Base-by-base conservation (phyloP, 441 rosid genomes). In the Adansonia madagascariensis region DNA sequence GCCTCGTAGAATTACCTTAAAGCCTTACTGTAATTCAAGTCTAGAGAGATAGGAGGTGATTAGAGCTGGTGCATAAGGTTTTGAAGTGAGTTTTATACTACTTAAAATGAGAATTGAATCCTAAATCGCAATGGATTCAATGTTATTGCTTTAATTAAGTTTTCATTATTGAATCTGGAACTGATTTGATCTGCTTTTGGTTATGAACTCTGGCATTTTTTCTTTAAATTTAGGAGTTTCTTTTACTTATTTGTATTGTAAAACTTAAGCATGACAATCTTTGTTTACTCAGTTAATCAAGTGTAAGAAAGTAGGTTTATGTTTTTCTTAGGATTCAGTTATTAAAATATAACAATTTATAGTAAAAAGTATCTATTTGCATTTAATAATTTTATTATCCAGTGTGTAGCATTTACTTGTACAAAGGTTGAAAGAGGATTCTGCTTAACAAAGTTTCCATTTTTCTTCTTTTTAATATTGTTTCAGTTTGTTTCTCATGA, bases 1-100 rank as follows among this genome's bases (percentile, higher is more conserved):
- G 49, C 18, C 60, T 11, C 5, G 8, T 47, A 24, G 27, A 75
- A n/a, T 44, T 62, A 60, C 62, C 62, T 60, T 74, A 44, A 59
- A 17, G 22, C 49, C 53, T 18, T 76, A 67, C 39, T 44, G 4
- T 50, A 56, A 27, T 56, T 57, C 31, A 43, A 72, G 68, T 76
- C 35, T 59, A 50, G 52, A 63, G 18, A 35, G 24, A 27, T 10
- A 22, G 56, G 17, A 35, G 11, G 44, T 46, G 22, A 24, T 27
- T 31, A 60, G 46, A 24, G 24, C 52, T 61, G 8, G 3, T 61
- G 17, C 44, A 43, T 73, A 49, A n/a, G 8, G 6, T 63, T 60
- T 62, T 46, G 3, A 49, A 9, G 17, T 8, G 9, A n/a, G 59
- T 60, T 74, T 49, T 47, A 17, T 47, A 10, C 27, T 62, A 9